Evolutionary conservation across 805 yeast species (phyloP).

Genomic region (Lachancea waltii): DNA sequence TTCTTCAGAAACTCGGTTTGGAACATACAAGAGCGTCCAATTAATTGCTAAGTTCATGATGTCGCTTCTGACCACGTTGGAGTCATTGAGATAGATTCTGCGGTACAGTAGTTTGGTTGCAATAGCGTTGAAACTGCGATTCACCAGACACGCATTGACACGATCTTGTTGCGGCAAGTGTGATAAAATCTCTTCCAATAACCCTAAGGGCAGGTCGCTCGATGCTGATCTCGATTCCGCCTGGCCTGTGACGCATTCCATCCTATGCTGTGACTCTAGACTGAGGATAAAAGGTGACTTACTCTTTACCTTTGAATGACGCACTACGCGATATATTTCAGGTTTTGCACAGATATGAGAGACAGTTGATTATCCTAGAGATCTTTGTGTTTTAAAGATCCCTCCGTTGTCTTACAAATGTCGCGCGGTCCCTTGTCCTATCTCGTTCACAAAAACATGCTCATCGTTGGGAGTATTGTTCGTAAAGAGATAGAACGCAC

Average conservation of each 20-base stretch:
- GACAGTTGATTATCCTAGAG: not conserved
- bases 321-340: too few species aligned
- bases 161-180: constrained; percentile 35
- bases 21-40: constrained; percentile 34
- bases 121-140: constrained; percentile 26
- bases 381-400: not conserved
- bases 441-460: not conserved
- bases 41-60: constrained; percentile 34
- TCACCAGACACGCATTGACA: constrained; percentile 22
- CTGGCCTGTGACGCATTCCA: too few species aligned
- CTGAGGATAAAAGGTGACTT: too few species aligned
- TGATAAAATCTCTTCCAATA: constrained; percentile 29
- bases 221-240: not conserved
- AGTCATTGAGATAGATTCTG: constrained; percentile 37
- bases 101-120: constrained; percentile 33
- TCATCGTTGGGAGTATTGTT: not conserved
- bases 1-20: constrained; percentile 22
- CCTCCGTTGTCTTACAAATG: not conserved
- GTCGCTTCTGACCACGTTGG: constrained; percentile 34
- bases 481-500: not conserved
- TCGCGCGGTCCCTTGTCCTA: not conserved
- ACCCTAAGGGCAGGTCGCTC: constrained; percentile 5
- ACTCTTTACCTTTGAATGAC: too few species aligned
- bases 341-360: too few species aligned
- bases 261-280: too few species aligned